These are phyloP conservation scores for Halenospora varia DNA, from an alignment of 495 filamentous ascomycete species.

Conservation along the genomic window DNA sequence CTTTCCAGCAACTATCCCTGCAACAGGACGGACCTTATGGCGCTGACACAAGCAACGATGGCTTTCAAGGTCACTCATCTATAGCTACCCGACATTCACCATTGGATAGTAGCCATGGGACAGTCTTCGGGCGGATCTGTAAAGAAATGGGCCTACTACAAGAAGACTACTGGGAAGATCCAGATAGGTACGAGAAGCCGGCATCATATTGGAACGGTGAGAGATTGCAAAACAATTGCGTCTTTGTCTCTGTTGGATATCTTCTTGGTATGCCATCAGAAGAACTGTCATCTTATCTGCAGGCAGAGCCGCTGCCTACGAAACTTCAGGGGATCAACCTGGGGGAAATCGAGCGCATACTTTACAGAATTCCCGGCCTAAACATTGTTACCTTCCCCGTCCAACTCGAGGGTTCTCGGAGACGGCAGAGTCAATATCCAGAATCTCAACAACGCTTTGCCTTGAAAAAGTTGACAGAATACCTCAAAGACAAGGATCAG, in stretches of 20 bases:
- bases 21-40: neutral
- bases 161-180: neutral
- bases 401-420: neutral
- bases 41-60: neutral
- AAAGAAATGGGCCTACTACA: neutral
- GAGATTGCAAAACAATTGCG: neutral
- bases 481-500: neutral
- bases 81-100: neutral
- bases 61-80: neutral
- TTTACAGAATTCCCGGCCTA: neutral
- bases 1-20: neutral
- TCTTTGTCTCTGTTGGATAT: neutral
- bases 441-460: neutral
- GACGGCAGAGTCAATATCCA: neutral
- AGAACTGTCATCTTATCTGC: neutral
- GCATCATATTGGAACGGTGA: neutral
- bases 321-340: neutral
- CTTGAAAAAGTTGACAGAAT: neutral
- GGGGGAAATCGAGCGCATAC: neutral
- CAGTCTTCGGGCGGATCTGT: neutral
- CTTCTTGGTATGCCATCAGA: neutral
- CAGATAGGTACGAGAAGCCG: neutral
- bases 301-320: neutral
- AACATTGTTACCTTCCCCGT: neutral
- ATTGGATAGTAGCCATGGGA: neutral